Percentiles rank a stretch among this genome's conserved stretches.
phyloP scores from a whole-genome alignment of 2,329 filamentous ascomycete genomes.

The Blastomyces emzantsi region DNA sequence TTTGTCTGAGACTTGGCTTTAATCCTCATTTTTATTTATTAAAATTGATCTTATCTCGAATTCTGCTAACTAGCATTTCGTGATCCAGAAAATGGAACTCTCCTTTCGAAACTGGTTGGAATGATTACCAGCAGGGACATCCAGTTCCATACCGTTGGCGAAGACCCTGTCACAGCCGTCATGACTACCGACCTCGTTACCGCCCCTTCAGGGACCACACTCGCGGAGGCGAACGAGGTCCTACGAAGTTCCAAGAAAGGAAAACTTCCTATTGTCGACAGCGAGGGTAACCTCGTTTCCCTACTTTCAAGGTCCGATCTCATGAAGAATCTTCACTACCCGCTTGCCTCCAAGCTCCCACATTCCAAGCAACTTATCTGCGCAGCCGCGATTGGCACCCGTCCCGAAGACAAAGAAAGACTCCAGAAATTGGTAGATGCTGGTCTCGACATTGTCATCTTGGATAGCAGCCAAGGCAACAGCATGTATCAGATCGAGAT shows the following conservation, averaged over 20 bases:
- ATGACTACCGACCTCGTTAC: constrained; percentile 96
- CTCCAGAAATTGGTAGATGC: constrained; percentile 85
- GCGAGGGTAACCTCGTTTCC: constrained; percentile 74
- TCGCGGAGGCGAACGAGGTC: constrained; percentile 84
- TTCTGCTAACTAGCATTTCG: constrained; percentile 17
- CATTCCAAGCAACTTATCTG: constrained; percentile 97
- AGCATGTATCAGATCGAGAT: constrained; percentile 98
- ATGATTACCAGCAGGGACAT: constrained; percentile 98
- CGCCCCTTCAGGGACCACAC: constrained; percentile 69
- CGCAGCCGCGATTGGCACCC: constrained; percentile 89
- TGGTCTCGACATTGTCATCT: constrained; percentile 86
- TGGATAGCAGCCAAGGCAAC: constrained; percentile 97
- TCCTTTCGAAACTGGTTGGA: constrained; percentile 91
- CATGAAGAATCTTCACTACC: constrained; percentile 98
- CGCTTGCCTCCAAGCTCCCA: constrained; percentile 88
- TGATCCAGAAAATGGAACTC: constrained; percentile 71
- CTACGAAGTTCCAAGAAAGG: constrained; percentile 96
- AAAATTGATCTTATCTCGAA: constrained; percentile 15
- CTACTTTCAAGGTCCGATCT: constrained; percentile 90
- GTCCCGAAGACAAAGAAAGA: constrained; percentile 82
- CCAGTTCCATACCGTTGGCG: constrained; percentile 76
- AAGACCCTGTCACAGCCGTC: constrained; percentile 69
- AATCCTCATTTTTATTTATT: constrained; percentile 10
- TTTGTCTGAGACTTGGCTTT: constrained; percentile 39
- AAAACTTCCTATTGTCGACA: constrained; percentile 88